These are phyloP conservation scores for Corylus heterophylla DNA, from an alignment of 306 rosid species.

Conservation along the genomic window DNA sequence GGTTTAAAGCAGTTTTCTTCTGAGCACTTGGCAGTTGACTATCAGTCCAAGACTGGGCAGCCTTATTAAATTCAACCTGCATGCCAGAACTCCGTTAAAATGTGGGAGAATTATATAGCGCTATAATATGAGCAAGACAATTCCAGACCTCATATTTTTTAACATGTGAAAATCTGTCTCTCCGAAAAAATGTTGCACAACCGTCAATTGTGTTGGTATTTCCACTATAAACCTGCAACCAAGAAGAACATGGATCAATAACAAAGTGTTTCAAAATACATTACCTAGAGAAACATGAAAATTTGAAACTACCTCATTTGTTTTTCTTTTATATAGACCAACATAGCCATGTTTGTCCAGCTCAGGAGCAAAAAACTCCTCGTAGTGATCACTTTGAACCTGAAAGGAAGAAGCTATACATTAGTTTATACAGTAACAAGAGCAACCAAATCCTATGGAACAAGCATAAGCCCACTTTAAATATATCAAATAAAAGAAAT, in stretches of 20 bases:
- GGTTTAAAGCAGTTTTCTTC: slow-evolving; percentile 85
- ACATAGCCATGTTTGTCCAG: slow-evolving; percentile 90
- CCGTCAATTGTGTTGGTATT: slow-evolving; percentile 73
- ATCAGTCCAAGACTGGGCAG: slow-evolving; percentile 95
- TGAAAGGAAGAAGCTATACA: slow-evolving; percentile 29
- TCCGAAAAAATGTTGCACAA: slow-evolving; percentile 97
- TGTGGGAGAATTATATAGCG: slow-evolving; percentile 12
- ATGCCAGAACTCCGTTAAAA: slow-evolving; percentile 27
- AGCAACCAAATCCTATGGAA: background rate
- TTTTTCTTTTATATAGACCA: slow-evolving; percentile 87
- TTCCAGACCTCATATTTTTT: slow-evolving; percentile 93
- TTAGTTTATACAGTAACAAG: slow-evolving; percentile 13
- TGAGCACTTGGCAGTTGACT: slow-evolving; percentile 80
- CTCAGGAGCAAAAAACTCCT: slow-evolving; percentile 87
- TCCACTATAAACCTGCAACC: slow-evolving; percentile 61
- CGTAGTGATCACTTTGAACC: slow-evolving; percentile 95
- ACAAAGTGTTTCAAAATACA: slow-evolving; percentile 2
- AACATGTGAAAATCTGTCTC: slow-evolving; percentile 92
- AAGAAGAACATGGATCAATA: slow-evolving; percentile 21
- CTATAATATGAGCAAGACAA: slow-evolving; percentile 9
- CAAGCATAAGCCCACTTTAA: background rate
- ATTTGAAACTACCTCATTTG: slow-evolving; percentile 66
- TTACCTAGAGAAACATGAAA: slow-evolving; percentile 17
- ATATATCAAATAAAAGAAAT: background rate
- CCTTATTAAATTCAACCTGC: slow-evolving; percentile 98